Evolutionary conservation across 805 yeast genomes (phyloP), one percentile per base, ranked within the genome.

Genomic region (Pichia exigua): DNA sequence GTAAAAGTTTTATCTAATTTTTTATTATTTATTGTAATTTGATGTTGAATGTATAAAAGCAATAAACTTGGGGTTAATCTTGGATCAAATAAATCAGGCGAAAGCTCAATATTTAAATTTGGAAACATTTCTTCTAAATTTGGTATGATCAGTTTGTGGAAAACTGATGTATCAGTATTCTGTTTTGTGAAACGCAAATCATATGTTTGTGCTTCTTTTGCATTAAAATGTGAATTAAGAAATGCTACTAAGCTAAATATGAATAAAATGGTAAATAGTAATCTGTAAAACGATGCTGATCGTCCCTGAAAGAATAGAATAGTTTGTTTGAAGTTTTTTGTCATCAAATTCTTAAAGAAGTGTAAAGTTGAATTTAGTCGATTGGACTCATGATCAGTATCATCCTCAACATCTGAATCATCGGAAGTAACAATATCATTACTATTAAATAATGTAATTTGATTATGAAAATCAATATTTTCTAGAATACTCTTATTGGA

Each of bases 11-110:
- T 30, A 2, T 49, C 53, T 45, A 42, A 46, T 32, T n/a, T 44
- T 15, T 45, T 48, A 10, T 47, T 26, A 21, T 44, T 50, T 11
- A 38, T 12, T 1, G 39, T 27, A 3, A 51, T 6, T n/a, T 56
- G 53, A 17, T 47, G 17, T 18, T 54, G 53, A 13, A 59, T 18
- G 22, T 54, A 48, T 11, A 54, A 21, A 28, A 59, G 39, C 32
- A 57, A 54, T 11, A 55, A 12, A 6, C 53, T 51, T 0, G 58
- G 47, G 10, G 60, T 30, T 17, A 59, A 47, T 30, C 63, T 49
- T 28, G 57, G 52, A 50, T 59, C 63, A 46, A 54, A 59, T 21
- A 56, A 17, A 18, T 46, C 38, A 3, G 11, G 22, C 5, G 12
- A 2, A 5, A 21, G 40, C 6, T 32, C 43, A 2, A n/a, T 17